Base-by-base conservation (phyloP, 208 protist species). In the Endotrypanum monterogeii region DNA sequence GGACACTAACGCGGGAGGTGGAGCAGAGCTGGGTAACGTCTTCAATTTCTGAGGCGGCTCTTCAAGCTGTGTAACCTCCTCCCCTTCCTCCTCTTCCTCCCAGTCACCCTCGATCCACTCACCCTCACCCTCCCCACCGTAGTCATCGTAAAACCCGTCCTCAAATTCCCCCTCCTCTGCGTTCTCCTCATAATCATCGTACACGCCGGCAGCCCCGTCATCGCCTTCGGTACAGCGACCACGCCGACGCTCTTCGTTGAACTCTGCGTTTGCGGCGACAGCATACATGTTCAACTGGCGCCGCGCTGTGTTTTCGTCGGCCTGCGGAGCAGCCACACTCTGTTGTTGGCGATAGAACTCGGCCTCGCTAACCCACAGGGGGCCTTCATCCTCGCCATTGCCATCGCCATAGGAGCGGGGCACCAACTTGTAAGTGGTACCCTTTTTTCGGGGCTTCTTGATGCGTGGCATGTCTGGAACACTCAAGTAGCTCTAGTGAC, bases 391-490 rank as follows among this genome's bases (percentile, higher is more conserved):
- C 28, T 74, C 83, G 44, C 82, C 76, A 35, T 80, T 48, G 8
- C 68, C 58, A 44, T 96, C 89, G 18, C 85, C 84, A 58, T 90
- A 87, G 20, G 89, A 80, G 54, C 80, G 88, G 41, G 90, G 87
- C 3, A 96, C 89, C 14, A 96, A 71, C 63, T 91, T 91, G 75
- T 90, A 94, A 12, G 87, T 89, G 9, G 82, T 73, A 14, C 86
- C 87, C 61, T 85, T 86, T 51, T 61, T 77, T 32, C 82, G 82
- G 0, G 76, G 71, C 58, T 86, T 86, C 72, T 86, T 86, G 3
- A 72, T 28, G 48, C 71, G 76, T 56, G 82, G 82, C 82, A 86
- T 86, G 1, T 23, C 12, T 54, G 9, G 32, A 32, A 25, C 54
- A 57, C 25, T 23, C 35, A n/a, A n/a, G n/a, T n/a, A n/a, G n/a